These are phyloP conservation scores for Moniliophthora roreri DNA, from an alignment of 1,284 basidiomycete species.

Conservation along the genomic window DNA sequence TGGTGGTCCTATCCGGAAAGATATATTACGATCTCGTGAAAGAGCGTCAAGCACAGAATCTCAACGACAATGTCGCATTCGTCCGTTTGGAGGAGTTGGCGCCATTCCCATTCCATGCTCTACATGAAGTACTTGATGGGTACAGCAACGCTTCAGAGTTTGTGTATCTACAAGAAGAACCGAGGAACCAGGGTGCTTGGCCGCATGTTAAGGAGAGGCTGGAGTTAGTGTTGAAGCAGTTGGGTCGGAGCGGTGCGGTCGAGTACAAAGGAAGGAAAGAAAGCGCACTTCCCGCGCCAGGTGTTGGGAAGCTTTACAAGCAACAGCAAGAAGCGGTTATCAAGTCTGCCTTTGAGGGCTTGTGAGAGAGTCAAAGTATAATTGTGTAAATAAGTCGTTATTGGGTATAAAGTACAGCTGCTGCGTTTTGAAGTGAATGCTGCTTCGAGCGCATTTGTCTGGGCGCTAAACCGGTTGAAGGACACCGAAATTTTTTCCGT, in stretches of 20 bases:
- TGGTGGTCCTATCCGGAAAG: slow-evolving; percentile 75
- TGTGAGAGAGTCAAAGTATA: slow-evolving; percentile 24
- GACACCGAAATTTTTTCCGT: too few relatives aligned
- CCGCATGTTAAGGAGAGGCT: slow-evolving; percentile 63
- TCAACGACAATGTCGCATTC: slow-evolving; percentile 59
- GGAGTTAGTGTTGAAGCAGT: slow-evolving; percentile 44
- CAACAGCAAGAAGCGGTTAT: slow-evolving; percentile 64
- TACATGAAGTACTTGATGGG: slow-evolving; percentile 45
- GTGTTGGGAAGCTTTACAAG: slow-evolving; percentile 68
- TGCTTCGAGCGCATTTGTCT: too few relatives aligned
- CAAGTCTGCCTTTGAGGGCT: slow-evolving; percentile 53
- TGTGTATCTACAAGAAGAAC: slow-evolving; percentile 84
- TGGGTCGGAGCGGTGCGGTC: slow-evolving; percentile 35
- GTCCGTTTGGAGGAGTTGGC: slow-evolving; percentile 82
- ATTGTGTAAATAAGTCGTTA: too few relatives aligned
- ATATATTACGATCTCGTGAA: slow-evolving; percentile 85
- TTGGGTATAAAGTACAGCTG: too few relatives aligned
- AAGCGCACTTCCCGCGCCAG: slow-evolving; percentile 78
- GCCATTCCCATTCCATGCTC: slow-evolving; percentile 75
- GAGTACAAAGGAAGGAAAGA: slow-evolving; percentile 67
- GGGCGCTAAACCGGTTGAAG: too few relatives aligned
- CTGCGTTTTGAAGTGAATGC: too few relatives aligned
- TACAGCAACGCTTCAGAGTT: slow-evolving; percentile 49
- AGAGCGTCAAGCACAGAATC: slow-evolving; percentile 51
- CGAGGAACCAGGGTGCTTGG: slow-evolving; percentile 83